These are phyloP conservation scores for Phyllosticta citriasiana DNA, from an alignment of 2,329 filamentous ascomycete species.

Conservation along the genomic window DNA sequence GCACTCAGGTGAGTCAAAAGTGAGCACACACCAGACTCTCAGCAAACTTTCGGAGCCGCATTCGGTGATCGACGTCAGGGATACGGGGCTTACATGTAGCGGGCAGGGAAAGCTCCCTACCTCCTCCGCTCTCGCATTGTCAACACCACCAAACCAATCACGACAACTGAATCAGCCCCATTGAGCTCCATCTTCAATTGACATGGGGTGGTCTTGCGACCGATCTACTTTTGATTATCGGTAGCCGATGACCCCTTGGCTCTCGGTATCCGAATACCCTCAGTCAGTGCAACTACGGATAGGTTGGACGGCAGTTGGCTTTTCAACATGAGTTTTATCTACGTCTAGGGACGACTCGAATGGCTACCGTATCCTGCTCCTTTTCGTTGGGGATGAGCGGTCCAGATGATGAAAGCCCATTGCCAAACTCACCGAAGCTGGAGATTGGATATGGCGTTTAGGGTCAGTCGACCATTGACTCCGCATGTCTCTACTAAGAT, in stretches of 20 bases:
- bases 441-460: neutral
- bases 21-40: neutral
- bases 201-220: neutral
- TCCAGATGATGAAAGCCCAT: neutral
- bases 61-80: conserved; percentile 5
- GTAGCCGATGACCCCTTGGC: neutral
- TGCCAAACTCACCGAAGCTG: neutral
- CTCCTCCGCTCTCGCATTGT: neutral
- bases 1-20: conserved; percentile 4
- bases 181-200: neutral
- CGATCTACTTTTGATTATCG: neutral
- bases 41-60: conserved; percentile 6
- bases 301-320: neutral
- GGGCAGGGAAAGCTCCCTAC: neutral
- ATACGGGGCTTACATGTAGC: neutral
- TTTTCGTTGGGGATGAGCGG: neutral
- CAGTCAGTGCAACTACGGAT: neutral
- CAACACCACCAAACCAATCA: neutral
- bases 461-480: neutral
- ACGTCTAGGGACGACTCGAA: neutral
- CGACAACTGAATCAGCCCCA: neutral
- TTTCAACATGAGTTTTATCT: neutral
- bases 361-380: neutral
- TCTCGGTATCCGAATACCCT: neutral
- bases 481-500: neutral